These are phyloP conservation scores for Anthostomella pinea DNA, from an alignment of 2,329 filamentous ascomycete species.

Conservation along the genomic window DNA sequence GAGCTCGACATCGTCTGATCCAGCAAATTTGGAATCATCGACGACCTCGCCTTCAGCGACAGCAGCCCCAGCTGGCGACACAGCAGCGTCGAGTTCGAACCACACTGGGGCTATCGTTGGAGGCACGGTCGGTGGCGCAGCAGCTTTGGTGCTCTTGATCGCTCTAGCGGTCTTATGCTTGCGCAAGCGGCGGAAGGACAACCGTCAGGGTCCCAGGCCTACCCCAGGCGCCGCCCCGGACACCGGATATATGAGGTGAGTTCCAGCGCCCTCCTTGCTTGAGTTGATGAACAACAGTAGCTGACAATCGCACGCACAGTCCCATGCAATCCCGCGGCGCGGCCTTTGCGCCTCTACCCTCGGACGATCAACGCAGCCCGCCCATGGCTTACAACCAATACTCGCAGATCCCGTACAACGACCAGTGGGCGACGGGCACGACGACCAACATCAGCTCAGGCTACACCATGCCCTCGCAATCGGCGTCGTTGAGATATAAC, in stretches of 20 bases:
- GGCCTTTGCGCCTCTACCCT: conserved; percentile 38
- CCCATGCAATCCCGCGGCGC: conserved; percentile 31
- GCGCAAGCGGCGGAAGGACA: conserved; percentile 42
- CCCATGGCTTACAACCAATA: conserved; percentile 11
- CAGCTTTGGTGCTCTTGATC: conserved; percentile 41
- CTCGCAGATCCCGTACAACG: conserved; percentile 14
- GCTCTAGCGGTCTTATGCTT: conserved; percentile 43
- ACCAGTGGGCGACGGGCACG: neutral
- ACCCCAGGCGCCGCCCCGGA: conserved; percentile 28
- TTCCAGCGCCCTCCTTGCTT: neutral
- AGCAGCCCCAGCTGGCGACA: conserved; percentile 1
- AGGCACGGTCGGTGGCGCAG: conserved; percentile 51
- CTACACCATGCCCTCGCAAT: conserved; percentile 4
- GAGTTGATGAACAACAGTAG: conserved; percentile 2
- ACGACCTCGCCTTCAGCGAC: conserved; percentile 2
- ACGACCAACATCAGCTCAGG: neutral
- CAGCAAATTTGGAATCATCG: conserved; percentile 3
- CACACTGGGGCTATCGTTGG: conserved; percentile 51
- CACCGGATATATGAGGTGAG: conserved; percentile 42
- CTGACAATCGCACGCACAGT: conserved; percentile 17
- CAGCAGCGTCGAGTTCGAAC: conserved; percentile 4
- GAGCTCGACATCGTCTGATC: conserved; percentile 10
- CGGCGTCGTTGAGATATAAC: conserved; percentile 26
- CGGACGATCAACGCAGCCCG: conserved; percentile 29
- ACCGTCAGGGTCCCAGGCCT: conserved; percentile 41